Conservation (phyloP, 345 rosid genomes). For the Boechera retrofracta region DNA sequence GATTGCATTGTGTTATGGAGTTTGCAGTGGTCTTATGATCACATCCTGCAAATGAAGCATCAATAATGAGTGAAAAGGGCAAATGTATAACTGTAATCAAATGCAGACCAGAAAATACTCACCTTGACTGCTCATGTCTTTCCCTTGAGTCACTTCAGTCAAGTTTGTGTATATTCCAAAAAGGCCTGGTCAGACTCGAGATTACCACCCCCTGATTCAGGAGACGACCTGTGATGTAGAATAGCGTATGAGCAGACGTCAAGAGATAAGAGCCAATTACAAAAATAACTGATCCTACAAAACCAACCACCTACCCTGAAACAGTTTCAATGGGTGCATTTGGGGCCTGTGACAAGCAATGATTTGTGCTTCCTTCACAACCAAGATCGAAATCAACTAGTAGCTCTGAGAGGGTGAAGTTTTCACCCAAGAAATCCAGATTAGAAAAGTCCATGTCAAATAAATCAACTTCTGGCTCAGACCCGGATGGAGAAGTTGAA, state of each 20-base stretch:
- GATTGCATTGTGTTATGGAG: conserved; percentile 57
- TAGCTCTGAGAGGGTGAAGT: conserved; percentile 69
- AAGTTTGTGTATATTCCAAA: conserved; percentile 55
- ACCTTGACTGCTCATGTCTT: conserved; percentile 52
- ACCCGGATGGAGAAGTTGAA: conserved; percentile 56
- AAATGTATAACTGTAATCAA: background rate
- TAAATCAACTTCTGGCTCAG: conserved; percentile 63
- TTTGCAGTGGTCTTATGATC: conserved; percentile 52
- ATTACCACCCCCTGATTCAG: conserved; percentile 53
- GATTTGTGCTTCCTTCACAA: conserved; percentile 44
- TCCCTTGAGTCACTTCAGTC: conserved; percentile 51
- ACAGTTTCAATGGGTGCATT: conserved; percentile 40
- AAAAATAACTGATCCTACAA: background rate
- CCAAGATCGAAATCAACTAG: conserved; percentile 74
- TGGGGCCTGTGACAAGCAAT: background rate
- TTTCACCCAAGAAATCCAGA: conserved; percentile 64
- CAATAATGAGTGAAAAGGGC: conserved; percentile 18
- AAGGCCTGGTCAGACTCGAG: conserved; percentile 44
- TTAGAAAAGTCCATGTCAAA: conserved; percentile 70
- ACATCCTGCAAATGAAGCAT: conserved; percentile 48
- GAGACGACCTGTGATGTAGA: conserved; percentile 51
- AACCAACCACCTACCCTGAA: conserved; percentile 49
- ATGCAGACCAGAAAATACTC: conserved; percentile 7
- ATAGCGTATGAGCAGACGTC: conserved; percentile 27
- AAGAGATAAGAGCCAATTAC: background rate